Base-by-base conservation (phyloP, 31 red algal genomes). In the Asparagopsis taxiformis region DNA sequence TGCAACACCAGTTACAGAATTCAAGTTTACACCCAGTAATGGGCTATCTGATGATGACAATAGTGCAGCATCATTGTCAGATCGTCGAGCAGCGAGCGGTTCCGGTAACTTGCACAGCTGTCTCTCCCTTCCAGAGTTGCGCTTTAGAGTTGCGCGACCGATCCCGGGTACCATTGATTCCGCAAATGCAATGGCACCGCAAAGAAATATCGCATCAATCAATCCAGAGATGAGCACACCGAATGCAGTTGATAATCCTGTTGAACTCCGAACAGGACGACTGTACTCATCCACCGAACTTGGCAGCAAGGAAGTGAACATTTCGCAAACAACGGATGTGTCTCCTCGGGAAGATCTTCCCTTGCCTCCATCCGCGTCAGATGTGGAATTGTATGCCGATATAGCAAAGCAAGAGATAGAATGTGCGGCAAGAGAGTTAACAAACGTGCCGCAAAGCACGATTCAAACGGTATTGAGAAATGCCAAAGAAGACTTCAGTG, bases 401-500 rank as follows among this genome's bases (percentile, higher is more conserved):
- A 41, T 58, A 33, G 81, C 70, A 10, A 75, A 68, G 25, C 17
- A 62, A 32, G 81, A 52, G 25, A 55, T 85, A 38, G 39, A 85
- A 21, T 74, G 48, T 49, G 81, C 81, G 3, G 69, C 81, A 35
- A 38, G 62, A 51, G 81, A 85, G 36, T 41, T 85, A 10, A 85
- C 81, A 11, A 68, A 68, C 29, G 68, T 70, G 24, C 81, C 69
- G 21, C 38, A 25, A 22, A 85, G 70, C 59, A 67, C 72, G 56
- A 58, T 85, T 31, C 52, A 56, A 26, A 68, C 59, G 20, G 62
- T 75, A 11, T 56, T 85, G 25, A 41, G 70, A 52, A 52, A 66
- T 60, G 81, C 81, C 17, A 85, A 85, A 44, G 81, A 85, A 57
- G 81, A 85, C 48, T 35, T 85, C 24, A 68, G 63, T 54, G 81